phyloP scores from a whole-genome alignment of 169 alveolate genomes.

The Plasmodium cynomolgi region DNA sequence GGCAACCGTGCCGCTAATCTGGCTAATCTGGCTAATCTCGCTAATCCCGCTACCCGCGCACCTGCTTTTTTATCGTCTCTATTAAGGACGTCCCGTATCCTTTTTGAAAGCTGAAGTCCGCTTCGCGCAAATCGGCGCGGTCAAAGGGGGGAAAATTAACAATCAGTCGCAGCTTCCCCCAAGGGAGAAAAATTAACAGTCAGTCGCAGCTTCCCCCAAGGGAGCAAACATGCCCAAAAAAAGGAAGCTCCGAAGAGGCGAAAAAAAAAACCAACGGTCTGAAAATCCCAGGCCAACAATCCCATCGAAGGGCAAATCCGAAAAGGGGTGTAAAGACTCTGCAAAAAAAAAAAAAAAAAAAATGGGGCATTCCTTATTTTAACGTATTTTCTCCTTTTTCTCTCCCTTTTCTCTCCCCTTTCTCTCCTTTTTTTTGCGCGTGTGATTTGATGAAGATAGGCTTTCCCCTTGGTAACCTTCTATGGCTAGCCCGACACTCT shows the following conservation, averaged over 20 bases:
- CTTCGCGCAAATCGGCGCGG: constrained; percentile 1
- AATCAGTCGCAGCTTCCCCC: background rate
- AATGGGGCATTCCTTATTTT: background rate
- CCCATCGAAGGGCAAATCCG: constrained; percentile 94
- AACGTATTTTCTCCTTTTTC: background rate
- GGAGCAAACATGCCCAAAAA: background rate
- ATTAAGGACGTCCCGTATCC: constrained; percentile 78
- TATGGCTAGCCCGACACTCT: constrained; percentile 91
- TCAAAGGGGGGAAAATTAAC: background rate
- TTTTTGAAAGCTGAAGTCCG: constrained; percentile 46
- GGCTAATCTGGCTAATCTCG: too few species aligned
- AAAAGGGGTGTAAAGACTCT: constrained; percentile 91
- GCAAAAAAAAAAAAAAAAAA: background rate
- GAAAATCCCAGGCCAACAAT: constrained; percentile 95
- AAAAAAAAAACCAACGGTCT: constrained; percentile 75
- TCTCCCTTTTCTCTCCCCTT: too few species aligned
- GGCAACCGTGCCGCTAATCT: background rate
- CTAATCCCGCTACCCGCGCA: background rate
- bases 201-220: background rate
- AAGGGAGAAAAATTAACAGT: background rate
- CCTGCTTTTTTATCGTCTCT: constrained; percentile 84
- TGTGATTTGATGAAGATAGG: background rate
- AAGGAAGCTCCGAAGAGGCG: background rate
- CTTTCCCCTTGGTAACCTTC: constrained; percentile 76
- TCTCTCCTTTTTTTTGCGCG: background rate